phyloP scores from a whole-genome alignment of 2,329 filamentous ascomycete genomes.

The Claviceps arundinis region DNA sequence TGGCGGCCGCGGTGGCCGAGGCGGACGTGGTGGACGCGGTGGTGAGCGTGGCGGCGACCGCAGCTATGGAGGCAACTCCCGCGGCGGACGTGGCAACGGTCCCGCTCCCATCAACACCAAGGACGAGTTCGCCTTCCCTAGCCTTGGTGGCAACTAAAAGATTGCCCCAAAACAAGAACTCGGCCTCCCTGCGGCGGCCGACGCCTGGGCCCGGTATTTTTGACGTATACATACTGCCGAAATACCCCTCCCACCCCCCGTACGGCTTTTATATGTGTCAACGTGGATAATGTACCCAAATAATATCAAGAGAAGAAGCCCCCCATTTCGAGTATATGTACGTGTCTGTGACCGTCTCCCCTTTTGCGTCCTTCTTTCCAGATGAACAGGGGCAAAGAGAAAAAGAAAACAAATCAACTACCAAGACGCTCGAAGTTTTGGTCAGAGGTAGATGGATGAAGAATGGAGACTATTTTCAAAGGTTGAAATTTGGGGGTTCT shows the following conservation, averaged over 20 bases:
- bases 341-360: neutral
- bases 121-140: constrained; percentile 47
- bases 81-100: constrained; percentile 24
- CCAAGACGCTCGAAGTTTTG: neutral
- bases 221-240: constrained; percentile 5
- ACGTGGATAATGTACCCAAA: constrained; percentile 4
- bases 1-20: constrained; percentile 37
- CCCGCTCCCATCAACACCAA: constrained; percentile 38
- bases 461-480: too few relatives aligned
- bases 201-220: neutral
- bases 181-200: neutral
- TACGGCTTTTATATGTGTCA: constrained; percentile 5
- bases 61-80: constrained; percentile 28
- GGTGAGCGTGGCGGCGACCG: constrained; percentile 35
- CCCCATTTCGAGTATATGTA: neutral
- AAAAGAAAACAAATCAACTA: neutral
- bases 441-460: neutral
- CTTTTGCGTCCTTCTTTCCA: neutral
- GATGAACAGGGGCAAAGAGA: neutral
- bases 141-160: constrained; percentile 40
- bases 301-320: neutral
- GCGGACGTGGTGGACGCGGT: constrained; percentile 40
- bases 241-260: constrained; percentile 2
- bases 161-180: neutral
- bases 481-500: too few relatives aligned